phyloP scores from a whole-genome alignment of 2,329 filamentous ascomycete species.

The Ceratocystis cubensis region DNA sequence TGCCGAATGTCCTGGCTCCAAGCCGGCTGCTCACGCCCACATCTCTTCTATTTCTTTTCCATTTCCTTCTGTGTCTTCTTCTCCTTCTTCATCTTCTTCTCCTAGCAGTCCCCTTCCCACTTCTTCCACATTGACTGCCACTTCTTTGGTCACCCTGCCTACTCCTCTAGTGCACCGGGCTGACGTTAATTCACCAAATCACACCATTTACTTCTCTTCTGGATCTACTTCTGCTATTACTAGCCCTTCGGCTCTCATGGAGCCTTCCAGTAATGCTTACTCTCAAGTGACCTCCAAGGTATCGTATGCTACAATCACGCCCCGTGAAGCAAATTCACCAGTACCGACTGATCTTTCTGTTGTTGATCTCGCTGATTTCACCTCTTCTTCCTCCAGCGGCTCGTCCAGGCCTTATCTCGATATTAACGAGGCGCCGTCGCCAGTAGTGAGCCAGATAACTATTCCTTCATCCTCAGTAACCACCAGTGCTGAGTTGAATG shows the following conservation, averaged over 20 bases:
- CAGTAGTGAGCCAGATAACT: neutral
- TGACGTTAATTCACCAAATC: neutral
- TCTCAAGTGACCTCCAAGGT: neutral
- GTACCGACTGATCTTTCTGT: slow-evolving; percentile 13
- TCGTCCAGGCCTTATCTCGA: slow-evolving; percentile 3
- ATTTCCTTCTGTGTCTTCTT: neutral
- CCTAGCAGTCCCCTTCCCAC: neutral
- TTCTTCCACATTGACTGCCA: neutral
- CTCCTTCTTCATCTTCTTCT: neutral
- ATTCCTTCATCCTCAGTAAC: slow-evolving; percentile 5
- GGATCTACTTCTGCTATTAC: neutral
- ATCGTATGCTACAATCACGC: slow-evolving; percentile 5
- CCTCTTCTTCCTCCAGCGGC: neutral
- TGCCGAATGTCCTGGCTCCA: neutral
- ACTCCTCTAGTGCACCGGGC: neutral
- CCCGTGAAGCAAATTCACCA: neutral
- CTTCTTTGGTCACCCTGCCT: neutral
- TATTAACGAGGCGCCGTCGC: slow-evolving; percentile 12
- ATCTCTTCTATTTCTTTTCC: neutral
- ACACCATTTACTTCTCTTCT: neutral
- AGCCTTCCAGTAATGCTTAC: neutral
- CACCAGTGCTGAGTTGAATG: neutral
- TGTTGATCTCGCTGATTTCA: slow-evolving; percentile 17
- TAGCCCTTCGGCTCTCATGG: neutral
- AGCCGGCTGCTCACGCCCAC: neutral